phyloP scores from a whole-genome alignment of 148 eudicot genomes.

The Tetragonia tetragonoides region DNA sequence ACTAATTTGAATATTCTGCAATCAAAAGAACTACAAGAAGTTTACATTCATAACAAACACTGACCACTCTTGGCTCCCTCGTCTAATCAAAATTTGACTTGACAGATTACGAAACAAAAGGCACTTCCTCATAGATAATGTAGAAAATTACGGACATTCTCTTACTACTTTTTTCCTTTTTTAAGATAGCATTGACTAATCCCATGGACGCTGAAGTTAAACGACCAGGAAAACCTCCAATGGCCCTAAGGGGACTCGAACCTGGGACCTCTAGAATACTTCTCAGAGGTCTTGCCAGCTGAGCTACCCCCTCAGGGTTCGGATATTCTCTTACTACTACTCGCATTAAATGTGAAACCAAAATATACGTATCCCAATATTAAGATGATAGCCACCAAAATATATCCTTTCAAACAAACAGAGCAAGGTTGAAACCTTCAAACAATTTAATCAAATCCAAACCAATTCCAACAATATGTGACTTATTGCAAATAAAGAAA shows the following conservation, averaged over 20 bases:
- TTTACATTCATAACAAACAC: not conserved
- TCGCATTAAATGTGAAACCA: not conserved
- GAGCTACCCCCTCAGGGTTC: too few relatives aligned
- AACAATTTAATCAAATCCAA: not conserved
- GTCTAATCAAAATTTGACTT: not conserved
- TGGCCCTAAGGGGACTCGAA: too few relatives aligned
- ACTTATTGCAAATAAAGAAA: slow-evolving; percentile 1
- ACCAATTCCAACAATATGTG: not conserved
- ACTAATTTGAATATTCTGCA: not conserved
- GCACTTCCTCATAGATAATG: not conserved
- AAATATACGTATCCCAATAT: not conserved
- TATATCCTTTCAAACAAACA: not conserved
- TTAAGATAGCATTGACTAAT: too few relatives aligned
- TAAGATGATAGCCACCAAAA: not conserved
- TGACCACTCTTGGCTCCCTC: not conserved
- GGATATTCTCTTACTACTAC: not conserved
- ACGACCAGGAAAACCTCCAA: too few relatives aligned
- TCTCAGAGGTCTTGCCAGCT: too few relatives aligned
- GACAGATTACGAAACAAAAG: not conserved
- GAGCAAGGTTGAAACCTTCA: not conserved
- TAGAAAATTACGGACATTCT: not conserved
- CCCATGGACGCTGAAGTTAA: too few relatives aligned
- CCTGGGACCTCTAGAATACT: too few relatives aligned
- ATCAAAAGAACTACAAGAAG: not conserved
- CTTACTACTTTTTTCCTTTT: too few relatives aligned